These are phyloP conservation scores for Ceratocystis harringtonii DNA, from an alignment of 2,329 filamentous ascomycete genomes.

Conservation along the genomic window DNA sequence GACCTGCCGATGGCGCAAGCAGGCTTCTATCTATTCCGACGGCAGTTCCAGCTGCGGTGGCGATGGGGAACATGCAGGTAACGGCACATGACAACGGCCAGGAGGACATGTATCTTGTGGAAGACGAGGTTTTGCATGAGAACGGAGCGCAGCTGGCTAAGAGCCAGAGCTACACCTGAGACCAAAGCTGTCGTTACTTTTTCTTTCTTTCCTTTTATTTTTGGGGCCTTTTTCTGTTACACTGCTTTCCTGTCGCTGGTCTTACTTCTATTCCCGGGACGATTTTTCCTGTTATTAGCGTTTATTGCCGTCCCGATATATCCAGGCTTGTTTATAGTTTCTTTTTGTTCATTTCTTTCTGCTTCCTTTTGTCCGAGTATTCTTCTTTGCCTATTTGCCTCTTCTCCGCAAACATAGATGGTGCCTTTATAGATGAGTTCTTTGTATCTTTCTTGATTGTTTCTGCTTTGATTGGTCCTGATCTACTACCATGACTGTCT, in stretches of 20 bases:
- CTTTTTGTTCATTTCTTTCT: not conserved
- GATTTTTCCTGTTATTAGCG: too few species aligned
- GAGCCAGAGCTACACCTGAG: not conserved
- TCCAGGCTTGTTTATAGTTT: not conserved
- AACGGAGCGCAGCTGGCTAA: not conserved
- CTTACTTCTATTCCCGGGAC: not conserved
- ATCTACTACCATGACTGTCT: not conserved
- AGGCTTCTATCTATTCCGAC: not conserved
- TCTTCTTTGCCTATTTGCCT: not conserved
- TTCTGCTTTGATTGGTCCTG: not conserved
- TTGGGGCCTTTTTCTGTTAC: not conserved
- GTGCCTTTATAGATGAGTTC: not conserved
- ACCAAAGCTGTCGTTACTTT: not conserved
- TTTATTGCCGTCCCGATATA: not conserved
- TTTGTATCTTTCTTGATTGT: not conserved
- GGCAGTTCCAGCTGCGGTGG: not conserved
- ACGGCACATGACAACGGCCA: conserved; percentile 14
- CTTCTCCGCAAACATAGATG: not conserved
- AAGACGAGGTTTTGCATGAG: conserved; percentile 6
- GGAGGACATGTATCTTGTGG: conserved; percentile 16
- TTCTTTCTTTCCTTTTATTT: not conserved
- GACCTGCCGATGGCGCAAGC: not conserved
- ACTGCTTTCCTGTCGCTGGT: not conserved
- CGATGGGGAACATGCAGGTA: not conserved
- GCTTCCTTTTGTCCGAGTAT: not conserved